Evolutionary conservation across 495 filamentous ascomycete genomes (phyloP).

Genomic region (Annulohypoxylon stygium): DNA sequence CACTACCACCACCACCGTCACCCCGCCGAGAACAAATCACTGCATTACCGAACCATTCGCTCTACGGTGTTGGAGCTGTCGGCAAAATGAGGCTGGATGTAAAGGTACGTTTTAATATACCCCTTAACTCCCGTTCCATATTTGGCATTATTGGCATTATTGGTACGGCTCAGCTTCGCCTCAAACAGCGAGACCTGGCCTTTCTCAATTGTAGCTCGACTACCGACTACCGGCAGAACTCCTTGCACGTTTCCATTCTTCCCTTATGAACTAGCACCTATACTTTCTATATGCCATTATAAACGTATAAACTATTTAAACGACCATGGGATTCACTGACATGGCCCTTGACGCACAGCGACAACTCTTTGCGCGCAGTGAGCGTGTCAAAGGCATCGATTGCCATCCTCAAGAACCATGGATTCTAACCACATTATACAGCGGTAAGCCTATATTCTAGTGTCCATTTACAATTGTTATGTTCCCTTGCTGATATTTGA

Average conservation of each 20-base stretch:
- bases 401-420: constrained; percentile 97
- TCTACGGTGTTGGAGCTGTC: constrained; percentile 41
- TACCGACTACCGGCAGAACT: constrained; percentile 17
- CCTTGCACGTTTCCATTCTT: not conserved
- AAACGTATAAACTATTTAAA: constrained; percentile 30
- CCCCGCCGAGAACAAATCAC: constrained; percentile 38
- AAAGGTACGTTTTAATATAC: constrained; percentile 72
- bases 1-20: constrained; percentile 26
- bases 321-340: constrained; percentile 46
- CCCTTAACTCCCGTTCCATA: constrained; percentile 42
- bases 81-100: constrained; percentile 89
- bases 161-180: constrained; percentile 9
- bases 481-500: constrained; percentile 28
- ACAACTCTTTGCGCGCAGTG: constrained; percentile 84
- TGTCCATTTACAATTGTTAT: not conserved
- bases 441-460: constrained; percentile 67
- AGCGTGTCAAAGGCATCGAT: constrained; percentile 97
- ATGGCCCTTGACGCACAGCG: constrained; percentile 67
- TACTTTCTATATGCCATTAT: constrained; percentile 29
- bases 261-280: constrained; percentile 16
- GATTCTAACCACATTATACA: constrained; percentile 97
- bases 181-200: constrained; percentile 30
- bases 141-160: constrained; percentile 21
- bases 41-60: constrained; percentile 30
- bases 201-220: constrained; percentile 27